Percentiles rank a stretch among this genome's conserved stretches.
These are phyloP conservation scores for Eucalyptus regnans DNA, from an alignment of 345 rosid species.

Conservation along the genomic window DNA sequence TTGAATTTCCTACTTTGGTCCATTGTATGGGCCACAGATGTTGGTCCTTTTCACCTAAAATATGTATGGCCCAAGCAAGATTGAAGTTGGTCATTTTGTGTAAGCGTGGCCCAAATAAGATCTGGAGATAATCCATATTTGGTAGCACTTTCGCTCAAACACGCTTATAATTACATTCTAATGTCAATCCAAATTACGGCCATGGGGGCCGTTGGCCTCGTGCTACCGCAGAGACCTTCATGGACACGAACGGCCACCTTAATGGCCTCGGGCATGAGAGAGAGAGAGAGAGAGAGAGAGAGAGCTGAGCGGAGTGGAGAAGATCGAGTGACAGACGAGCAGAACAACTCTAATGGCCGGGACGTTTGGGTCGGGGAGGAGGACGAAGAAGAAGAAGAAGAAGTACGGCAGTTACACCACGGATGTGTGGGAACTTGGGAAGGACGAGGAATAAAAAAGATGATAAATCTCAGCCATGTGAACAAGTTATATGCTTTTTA, in stretches of 20 bases:
- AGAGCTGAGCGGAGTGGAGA: not conserved
- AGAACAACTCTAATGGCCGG: not conserved
- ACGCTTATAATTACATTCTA: not conserved
- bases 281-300: not conserved
- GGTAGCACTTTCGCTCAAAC: not conserved
- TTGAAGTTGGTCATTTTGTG: not conserved
- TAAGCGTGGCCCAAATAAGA: not conserved
- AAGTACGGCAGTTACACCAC: not conserved
- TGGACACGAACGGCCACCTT: not conserved
- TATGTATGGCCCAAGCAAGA: not conserved
- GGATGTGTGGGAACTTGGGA: not conserved
- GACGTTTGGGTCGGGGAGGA: not conserved
- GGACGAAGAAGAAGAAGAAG: not conserved
- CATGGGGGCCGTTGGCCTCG: not conserved
- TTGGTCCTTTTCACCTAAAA: not conserved
- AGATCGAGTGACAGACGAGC: not conserved
- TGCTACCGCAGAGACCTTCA: not conserved
- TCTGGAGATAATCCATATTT: not conserved
- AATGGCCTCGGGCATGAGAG: not conserved
- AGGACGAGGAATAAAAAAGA: not conserved
- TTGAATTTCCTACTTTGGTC: not conserved
- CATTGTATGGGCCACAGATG: not conserved
- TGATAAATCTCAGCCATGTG: not conserved
- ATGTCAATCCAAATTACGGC: not conserved
- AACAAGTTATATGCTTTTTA: not conserved